Conservation (phyloP, 2,329 filamentous ascomycete species). For the Phialophora tarda region DNA sequence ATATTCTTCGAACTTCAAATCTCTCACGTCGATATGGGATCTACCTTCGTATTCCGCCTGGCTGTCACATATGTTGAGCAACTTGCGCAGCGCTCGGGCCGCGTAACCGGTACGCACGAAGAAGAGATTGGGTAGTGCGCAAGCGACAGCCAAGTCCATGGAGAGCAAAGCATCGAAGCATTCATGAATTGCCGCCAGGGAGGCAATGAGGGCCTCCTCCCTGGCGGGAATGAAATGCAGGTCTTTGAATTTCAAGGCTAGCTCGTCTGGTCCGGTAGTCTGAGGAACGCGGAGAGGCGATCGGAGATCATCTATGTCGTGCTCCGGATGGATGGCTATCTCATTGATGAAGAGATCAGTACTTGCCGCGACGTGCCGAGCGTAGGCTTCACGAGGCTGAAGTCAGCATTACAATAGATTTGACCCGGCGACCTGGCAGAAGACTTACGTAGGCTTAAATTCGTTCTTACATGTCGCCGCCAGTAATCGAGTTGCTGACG, state of each 20-base stretch:
- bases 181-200: conserved; percentile 68
- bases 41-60: conserved; percentile 20
- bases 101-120: conserved; percentile 74
- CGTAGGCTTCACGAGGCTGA: conserved; percentile 30
- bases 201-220: conserved; percentile 69
- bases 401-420: background rate
- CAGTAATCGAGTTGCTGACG: conserved; percentile 70
- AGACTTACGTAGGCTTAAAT: conserved; percentile 58
- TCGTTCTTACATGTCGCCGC: conserved; percentile 57
- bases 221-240: conserved; percentile 57
- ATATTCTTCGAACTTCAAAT: conserved; percentile 70
- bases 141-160: conserved; percentile 64
- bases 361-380: conserved; percentile 68
- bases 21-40: conserved; percentile 61
- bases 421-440: background rate
- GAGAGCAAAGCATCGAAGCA: conserved; percentile 68
- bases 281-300: conserved; percentile 40
- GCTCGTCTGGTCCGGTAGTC: conserved; percentile 63
- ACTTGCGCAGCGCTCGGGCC: conserved; percentile 73
- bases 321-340: conserved; percentile 70
- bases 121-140: conserved; percentile 70
- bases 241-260: conserved; percentile 27
- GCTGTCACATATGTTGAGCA: conserved; percentile 45
- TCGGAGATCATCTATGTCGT: conserved; percentile 56
- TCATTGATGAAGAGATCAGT: conserved; percentile 76